Evolutionary conservation across 176 grass and related monocot species (phyloP).

Genomic region (Oryza meyeriana): DNA sequence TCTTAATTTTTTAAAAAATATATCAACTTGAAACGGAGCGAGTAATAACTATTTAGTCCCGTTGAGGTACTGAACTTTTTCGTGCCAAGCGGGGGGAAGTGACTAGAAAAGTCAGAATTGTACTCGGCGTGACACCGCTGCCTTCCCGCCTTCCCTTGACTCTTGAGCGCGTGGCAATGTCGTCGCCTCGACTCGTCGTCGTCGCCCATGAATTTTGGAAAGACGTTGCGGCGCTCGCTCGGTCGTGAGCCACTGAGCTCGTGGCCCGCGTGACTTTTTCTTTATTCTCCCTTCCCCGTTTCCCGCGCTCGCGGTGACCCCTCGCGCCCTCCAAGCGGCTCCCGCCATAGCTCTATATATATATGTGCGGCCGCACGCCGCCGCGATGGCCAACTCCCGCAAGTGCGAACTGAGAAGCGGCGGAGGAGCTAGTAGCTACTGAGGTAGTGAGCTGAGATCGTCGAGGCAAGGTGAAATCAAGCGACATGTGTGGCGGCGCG

Average conservation of each 20-base stretch:
- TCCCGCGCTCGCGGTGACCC: not conserved
- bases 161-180: not conserved
- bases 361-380: not conserved
- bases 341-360: not conserved
- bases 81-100: too few relatives aligned
- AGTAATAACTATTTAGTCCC: too few relatives aligned
- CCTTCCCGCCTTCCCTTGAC: not conserved
- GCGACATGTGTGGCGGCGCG: slow-evolving; percentile 59
- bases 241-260: not conserved
- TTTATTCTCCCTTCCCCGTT: not conserved
- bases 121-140: too few relatives aligned
- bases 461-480: not conserved
- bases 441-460: not conserved
- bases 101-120: too few relatives aligned
- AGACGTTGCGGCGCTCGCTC: too few relatives aligned
- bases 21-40: too few relatives aligned
- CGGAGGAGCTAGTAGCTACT: too few relatives aligned
- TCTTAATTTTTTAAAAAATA: too few relatives aligned
- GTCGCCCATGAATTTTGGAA: not conserved
- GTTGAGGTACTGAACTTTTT: too few relatives aligned
- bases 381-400: not conserved
- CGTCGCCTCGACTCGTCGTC: not conserved
- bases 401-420: not conserved
- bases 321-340: not conserved
- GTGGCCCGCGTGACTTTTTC: not conserved